Conservation (phyloP, 2,329 filamentous ascomycete genomes). For the Xylariaceae sp. region DNA sequence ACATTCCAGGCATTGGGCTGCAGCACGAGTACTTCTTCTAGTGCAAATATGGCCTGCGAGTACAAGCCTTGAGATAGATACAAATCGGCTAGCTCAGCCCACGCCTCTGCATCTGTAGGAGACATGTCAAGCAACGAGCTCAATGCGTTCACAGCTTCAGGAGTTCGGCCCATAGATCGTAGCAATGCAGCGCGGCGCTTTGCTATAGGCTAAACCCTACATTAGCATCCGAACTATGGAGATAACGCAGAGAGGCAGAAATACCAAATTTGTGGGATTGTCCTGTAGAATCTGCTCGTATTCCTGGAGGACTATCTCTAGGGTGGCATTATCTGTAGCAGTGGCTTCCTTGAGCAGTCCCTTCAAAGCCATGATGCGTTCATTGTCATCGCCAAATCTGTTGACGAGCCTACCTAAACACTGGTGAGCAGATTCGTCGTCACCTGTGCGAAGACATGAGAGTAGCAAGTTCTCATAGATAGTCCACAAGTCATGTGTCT, state of each 20-base stretch:
- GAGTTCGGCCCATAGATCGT: constrained; percentile 69
- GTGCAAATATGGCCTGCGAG: constrained; percentile 81
- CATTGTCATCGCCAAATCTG: constrained; percentile 84
- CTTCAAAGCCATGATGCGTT: constrained; percentile 81
- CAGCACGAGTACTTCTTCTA: constrained; percentile 89
- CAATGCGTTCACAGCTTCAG: constrained; percentile 77
- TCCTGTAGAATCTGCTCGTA: constrained; percentile 78
- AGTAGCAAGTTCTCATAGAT: constrained; percentile 87
- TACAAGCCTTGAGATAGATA: constrained; percentile 82
- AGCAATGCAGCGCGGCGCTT: constrained; percentile 86
- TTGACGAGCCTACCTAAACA: constrained; percentile 76
- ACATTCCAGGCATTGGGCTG: constrained; percentile 96
- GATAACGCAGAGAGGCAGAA: constrained; percentile 40
- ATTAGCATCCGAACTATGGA: constrained; percentile 9
- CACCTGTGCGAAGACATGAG: constrained; percentile 81
- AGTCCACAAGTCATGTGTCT: constrained; percentile 82
- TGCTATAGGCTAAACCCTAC: constrained; percentile 68
- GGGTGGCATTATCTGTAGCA: constrained; percentile 67
- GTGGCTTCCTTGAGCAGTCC: constrained; percentile 86
- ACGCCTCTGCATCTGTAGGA: constrained; percentile 90
- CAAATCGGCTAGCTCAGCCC: constrained; percentile 88
- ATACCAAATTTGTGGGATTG: constrained; percentile 80
- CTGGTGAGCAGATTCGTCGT: constrained; percentile 76
- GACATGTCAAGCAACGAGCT: constrained; percentile 79
- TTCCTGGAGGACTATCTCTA: constrained; percentile 73